These are phyloP conservation scores for Taiozyma onychis DNA, from an alignment of 1,139 yeast species.

Conservation along the genomic window DNA sequence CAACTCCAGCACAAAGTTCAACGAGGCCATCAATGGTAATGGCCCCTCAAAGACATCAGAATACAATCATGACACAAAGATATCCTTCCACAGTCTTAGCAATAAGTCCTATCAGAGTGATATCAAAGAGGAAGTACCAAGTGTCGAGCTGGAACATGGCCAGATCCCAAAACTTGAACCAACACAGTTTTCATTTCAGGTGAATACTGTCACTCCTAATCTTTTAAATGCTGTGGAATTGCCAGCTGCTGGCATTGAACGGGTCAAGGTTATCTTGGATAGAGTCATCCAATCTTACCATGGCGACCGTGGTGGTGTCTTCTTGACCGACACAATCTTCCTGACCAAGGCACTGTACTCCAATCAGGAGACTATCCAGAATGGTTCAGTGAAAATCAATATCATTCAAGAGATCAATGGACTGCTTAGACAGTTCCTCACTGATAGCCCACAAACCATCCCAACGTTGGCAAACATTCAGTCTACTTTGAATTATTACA, in stretches of 20 bases:
- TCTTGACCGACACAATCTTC: slow-evolving; percentile 5
- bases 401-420: slow-evolving; percentile 14
- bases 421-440: slow-evolving; percentile 5
- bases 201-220: background rate
- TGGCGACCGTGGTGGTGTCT: slow-evolving; percentile 6
- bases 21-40: background rate
- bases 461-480: background rate
- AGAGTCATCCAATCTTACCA: slow-evolving; percentile 10
- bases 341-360: slow-evolving; percentile 7
- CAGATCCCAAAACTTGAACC: background rate
- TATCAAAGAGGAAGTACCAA: background rate
- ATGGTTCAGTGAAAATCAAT: slow-evolving; percentile 14
- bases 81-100: background rate
- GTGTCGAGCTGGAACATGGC: background rate
- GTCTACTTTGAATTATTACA: slow-evolving; percentile 7
- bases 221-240: background rate
- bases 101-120: background rate
- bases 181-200: background rate
- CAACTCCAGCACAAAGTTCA: background rate
- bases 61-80: background rate
- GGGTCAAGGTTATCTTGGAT: slow-evolving; percentile 4
- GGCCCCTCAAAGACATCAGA: background rate
- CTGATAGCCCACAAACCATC: background rate
- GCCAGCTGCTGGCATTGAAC: slow-evolving; percentile 1
- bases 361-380: slow-evolving; percentile 5